Percentiles rank a stretch among this genome's conserved stretches.
phyloP scores from a whole-genome alignment of 2,329 filamentous ascomycete genomes.

The Chaetomiaceae sp. region DNA sequence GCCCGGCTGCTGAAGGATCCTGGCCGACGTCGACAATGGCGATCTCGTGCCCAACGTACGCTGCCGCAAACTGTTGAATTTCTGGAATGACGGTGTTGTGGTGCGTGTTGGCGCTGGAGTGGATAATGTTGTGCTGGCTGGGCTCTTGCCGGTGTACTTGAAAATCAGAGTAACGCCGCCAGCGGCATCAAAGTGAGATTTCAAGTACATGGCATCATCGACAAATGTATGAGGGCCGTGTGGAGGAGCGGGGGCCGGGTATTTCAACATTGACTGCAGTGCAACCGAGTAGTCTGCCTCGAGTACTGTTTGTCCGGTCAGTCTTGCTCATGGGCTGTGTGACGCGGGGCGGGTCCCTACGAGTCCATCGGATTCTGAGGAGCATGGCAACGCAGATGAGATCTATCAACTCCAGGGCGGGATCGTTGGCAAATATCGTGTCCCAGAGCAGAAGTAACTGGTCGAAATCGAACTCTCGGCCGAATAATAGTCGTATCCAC shows the following conservation, averaged over 20 bases:
- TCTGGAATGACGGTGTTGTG: constrained; percentile 34
- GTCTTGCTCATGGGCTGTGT: background rate
- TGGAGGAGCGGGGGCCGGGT: constrained; percentile 61
- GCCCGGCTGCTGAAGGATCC: constrained; percentile 49
- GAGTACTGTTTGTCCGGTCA: constrained; percentile 52
- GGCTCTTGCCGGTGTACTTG: constrained; percentile 62
- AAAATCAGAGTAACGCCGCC: constrained; percentile 63
- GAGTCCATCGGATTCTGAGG: constrained; percentile 81
- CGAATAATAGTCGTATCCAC: constrained; percentile 91
- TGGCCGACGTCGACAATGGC: constrained; percentile 43
- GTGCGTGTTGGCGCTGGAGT: constrained; percentile 26
- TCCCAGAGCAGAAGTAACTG: constrained; percentile 87
- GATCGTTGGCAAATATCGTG: constrained; percentile 79
- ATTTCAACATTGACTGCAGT: constrained; percentile 76
- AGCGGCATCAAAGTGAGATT: constrained; percentile 55
- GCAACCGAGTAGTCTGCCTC: constrained; percentile 84
- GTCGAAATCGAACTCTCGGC: constrained; percentile 86
- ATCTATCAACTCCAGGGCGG: constrained; percentile 74
- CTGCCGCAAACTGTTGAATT: constrained; percentile 35
- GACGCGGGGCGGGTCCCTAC: constrained; percentile 46
- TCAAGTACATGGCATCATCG: constrained; percentile 74
- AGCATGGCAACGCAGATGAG: constrained; percentile 93
- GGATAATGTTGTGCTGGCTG: constrained; percentile 28
- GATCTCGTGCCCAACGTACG: constrained; percentile 40
- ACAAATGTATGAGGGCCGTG: constrained; percentile 74